phyloP scores from a whole-genome alignment of 306 rosid genomes.

The Gleditsia sinensis region DNA sequence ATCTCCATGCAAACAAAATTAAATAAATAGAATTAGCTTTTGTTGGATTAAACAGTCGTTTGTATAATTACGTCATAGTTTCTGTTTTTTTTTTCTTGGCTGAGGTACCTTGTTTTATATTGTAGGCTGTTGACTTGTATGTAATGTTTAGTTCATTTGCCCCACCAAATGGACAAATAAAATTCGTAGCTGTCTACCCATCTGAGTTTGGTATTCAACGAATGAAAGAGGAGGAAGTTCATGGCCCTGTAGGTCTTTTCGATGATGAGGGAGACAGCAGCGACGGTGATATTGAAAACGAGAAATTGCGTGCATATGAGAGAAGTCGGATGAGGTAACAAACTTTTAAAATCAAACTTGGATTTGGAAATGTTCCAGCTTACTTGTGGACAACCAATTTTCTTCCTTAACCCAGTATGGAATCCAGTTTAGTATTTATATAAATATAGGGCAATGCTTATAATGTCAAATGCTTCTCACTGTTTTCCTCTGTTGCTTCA shows the following conservation, averaged over 20 bases:
- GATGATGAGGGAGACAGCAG: conserved; percentile 55
- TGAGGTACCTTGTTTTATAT: conserved; percentile 10
- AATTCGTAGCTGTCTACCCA: conserved; percentile 81
- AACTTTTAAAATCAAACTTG: background rate
- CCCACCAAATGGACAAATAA: conserved; percentile 65
- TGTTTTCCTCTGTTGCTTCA: too few species aligned
- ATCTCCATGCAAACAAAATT: background rate
- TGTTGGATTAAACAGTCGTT: conserved; percentile 10
- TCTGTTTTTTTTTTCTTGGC: too few species aligned
- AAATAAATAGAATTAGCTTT: background rate
- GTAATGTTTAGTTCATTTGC: conserved; percentile 70
- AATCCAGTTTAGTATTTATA: too few species aligned
- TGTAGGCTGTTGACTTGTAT: conserved; percentile 80
- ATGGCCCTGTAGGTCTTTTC: conserved; percentile 78
- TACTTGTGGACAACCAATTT: too few species aligned
- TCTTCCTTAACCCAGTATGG: too few species aligned
- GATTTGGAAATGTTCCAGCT: conserved; percentile 12
- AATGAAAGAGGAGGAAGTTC: conserved; percentile 83
- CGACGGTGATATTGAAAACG: conserved; percentile 52
- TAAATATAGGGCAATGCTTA: conserved; percentile 24
- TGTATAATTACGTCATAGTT: background rate
- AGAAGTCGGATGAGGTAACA: conserved; percentile 74
- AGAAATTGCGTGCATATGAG: conserved; percentile 84
- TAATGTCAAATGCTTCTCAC: background rate
- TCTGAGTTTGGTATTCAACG: conserved; percentile 92